These are phyloP conservation scores for Canavalia ensiformis DNA, from an alignment of 306 rosid genomes.

Conservation along the genomic window DNA sequence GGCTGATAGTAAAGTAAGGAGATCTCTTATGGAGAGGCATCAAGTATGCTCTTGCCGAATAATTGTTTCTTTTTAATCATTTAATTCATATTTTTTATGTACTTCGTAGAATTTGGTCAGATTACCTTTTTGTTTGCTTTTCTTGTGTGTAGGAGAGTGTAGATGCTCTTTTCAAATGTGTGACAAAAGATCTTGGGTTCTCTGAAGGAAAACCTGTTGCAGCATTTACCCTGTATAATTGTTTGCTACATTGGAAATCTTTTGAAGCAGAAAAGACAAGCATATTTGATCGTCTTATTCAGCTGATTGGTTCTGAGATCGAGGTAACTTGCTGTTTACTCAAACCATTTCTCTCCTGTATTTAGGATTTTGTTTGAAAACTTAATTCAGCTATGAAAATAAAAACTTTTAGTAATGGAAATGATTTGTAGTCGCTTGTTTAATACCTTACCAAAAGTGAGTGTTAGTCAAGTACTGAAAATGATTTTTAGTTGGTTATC, in stretches of 20 bases:
- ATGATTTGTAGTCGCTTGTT: not conserved
- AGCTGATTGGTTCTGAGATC: constrained; percentile 82
- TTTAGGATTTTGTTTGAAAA: not conserved
- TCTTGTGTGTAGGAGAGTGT: constrained; percentile 75
- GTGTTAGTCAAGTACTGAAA: not conserved
- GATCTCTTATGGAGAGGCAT: constrained; percentile 79
- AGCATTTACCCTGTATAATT: constrained; percentile 81
- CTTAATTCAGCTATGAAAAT: not conserved
- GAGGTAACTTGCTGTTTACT: constrained; percentile 62
- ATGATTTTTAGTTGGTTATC: not conserved
- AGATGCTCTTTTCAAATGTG: constrained; percentile 74
- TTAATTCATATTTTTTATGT: constrained; percentile 39
- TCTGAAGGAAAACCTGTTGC: constrained; percentile 90
- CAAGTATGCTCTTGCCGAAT: constrained; percentile 60
- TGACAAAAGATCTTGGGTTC: constrained; percentile 76
- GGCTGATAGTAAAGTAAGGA: constrained; percentile 60
- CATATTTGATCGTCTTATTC: constrained; percentile 89
- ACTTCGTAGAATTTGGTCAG: constrained; percentile 27
- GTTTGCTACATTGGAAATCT: constrained; percentile 85
- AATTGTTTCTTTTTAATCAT: constrained; percentile 29
- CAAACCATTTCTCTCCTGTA: not conserved
- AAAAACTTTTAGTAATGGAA: not conserved
- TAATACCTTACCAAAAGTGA: not conserved
- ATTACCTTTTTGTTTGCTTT: constrained; percentile 39
- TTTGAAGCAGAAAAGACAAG: constrained; percentile 95